phyloP scores from a whole-genome alignment of 192 early-diverging fungal species.

The Coemansia sp. region DNA sequence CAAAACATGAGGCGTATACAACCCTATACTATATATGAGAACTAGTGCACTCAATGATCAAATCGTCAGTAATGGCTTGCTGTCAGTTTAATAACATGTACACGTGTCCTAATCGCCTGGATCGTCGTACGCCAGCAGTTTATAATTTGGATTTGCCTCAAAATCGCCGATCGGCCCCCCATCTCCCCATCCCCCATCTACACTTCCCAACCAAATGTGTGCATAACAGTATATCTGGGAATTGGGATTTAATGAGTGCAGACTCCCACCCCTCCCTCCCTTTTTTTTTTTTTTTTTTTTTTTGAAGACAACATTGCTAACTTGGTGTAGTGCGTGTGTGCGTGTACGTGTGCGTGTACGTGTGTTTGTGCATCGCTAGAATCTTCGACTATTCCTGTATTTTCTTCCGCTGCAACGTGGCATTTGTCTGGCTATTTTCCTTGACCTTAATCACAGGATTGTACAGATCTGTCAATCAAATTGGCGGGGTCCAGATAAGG shows the following conservation, averaged over 20 bases:
- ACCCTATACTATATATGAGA: not conserved
- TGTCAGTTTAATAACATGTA: not conserved
- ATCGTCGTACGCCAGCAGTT: not conserved
- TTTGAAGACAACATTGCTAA: not conserved
- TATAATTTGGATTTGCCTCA: not conserved
- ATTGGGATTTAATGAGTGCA: not conserved
- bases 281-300: too few relatives aligned
- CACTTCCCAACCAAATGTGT: not conserved
- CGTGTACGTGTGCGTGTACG: too few relatives aligned
- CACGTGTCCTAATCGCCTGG: not conserved
- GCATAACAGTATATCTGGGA: not conserved
- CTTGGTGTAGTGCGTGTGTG: not conserved
- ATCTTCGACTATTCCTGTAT: not conserved
- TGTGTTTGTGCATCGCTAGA: not conserved
- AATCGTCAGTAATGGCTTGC: not conserved
- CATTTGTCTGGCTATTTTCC: too few relatives aligned
- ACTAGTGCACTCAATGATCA: not conserved
- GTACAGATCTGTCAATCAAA: not conserved
- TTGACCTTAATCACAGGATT: not conserved
- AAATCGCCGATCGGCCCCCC: not conserved
- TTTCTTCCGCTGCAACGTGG: not conserved
- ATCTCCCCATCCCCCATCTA: too few relatives aligned
- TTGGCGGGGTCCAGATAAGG: conserved; percentile 2
- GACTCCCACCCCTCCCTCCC: not conserved
- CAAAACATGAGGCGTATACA: not conserved